A percentile compares a stretch with the other conserved stretches of the same genome.
These are phyloP conservation scores for Aspergillus carlsbadensis DNA, from an alignment of 495 filamentous ascomycete species.

Conservation along the genomic window DNA sequence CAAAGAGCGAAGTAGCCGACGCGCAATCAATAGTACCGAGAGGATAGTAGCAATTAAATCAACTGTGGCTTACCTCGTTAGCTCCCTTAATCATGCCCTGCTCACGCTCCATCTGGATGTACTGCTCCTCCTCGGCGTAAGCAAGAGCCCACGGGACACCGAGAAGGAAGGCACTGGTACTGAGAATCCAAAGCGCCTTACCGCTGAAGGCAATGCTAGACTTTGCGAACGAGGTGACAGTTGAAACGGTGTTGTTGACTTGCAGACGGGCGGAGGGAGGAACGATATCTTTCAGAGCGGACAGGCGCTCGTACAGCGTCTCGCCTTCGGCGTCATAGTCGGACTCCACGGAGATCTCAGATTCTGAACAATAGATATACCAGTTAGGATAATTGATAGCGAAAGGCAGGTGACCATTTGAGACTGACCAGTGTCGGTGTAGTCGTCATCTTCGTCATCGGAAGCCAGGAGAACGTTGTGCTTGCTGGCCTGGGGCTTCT, in stretches of 20 bases:
- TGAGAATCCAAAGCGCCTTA: conserved; percentile 83
- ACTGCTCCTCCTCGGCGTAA: conserved; percentile 91
- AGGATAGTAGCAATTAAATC: not conserved
- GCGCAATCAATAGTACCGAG: not conserved
- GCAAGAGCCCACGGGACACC: conserved; percentile 92
- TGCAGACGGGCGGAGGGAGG: conserved; percentile 76
- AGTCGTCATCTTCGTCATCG: conserved; percentile 78
- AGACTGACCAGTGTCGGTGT: conserved; percentile 79
- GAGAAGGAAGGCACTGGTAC: conserved; percentile 81
- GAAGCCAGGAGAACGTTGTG: conserved; percentile 49
- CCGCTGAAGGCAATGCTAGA: conserved; percentile 66
- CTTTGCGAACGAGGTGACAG: conserved; percentile 58
- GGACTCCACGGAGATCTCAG: conserved; percentile 56
- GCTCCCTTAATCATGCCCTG: conserved; percentile 89
- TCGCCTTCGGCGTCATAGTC: conserved; percentile 50
- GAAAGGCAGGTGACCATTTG: not conserved
- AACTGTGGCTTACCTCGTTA: conserved; percentile 55
- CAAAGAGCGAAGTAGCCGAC: not conserved
- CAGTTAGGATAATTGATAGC: conserved; percentile 18
- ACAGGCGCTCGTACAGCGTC: conserved; percentile 73
- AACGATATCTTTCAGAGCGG: conserved; percentile 88
- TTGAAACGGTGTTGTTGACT: conserved; percentile 58
- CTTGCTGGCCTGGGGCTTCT: conserved; percentile 64
- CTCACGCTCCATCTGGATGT: conserved; percentile 95
- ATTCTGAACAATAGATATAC: conserved; percentile 29